These are phyloP conservation scores for Stephania japonica DNA, from an alignment of 164 flowering plant genomes.

Conservation along the genomic window DNA sequence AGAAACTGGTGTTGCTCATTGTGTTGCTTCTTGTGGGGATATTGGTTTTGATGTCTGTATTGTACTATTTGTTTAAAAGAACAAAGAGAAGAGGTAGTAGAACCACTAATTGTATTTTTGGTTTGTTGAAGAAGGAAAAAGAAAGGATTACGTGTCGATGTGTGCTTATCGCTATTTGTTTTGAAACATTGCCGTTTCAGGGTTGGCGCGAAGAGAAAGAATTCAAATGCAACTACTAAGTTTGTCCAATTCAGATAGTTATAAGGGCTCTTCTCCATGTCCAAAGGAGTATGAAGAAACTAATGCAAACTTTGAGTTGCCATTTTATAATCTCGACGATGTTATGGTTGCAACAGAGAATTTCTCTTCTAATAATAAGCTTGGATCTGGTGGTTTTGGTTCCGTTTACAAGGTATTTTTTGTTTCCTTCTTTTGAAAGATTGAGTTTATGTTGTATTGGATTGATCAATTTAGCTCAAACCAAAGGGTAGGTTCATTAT, in stretches of 20 bases:
- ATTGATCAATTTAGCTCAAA: not conserved
- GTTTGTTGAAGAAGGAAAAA: not conserved
- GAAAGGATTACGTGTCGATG: not conserved
- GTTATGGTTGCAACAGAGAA: conserved; percentile 17
- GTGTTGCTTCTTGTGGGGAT: not conserved
- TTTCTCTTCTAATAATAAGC: conserved; percentile 17
- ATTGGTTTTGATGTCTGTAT: not conserved
- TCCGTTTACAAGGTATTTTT: conserved; percentile 22
- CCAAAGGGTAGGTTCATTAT: not conserved
- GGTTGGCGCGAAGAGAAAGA: not conserved
- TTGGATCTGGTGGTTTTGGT: conserved; percentile 36
- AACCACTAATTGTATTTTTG: not conserved
- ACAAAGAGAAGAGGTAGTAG: conserved; percentile 1
- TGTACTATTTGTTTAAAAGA: not conserved
- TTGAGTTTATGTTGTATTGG: not conserved
- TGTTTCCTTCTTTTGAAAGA: too few relatives aligned
- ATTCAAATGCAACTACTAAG: not conserved
- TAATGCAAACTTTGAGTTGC: conserved; percentile 1
- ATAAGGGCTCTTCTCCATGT: not conserved
- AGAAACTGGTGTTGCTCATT: not conserved
- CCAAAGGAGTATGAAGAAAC: not conserved
- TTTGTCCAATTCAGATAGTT: not conserved
- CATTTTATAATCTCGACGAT: not conserved
- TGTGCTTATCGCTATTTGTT: not conserved
- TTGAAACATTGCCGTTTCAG: not conserved